phyloP scores from a whole-genome alignment of 2,329 filamentous ascomycete species.

The Orbilia quercus region DNA sequence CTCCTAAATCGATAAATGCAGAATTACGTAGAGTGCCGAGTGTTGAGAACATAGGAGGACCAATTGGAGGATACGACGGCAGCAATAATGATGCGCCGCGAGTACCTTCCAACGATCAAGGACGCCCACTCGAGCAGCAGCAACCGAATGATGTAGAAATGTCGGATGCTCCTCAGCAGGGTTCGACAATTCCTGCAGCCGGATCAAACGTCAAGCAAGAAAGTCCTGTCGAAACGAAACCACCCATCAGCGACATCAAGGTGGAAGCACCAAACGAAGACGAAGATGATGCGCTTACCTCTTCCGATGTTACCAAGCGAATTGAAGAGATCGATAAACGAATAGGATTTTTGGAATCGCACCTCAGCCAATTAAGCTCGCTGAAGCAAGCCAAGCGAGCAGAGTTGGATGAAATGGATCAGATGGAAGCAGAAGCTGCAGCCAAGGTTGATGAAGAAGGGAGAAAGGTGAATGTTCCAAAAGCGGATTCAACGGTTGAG shows the following conservation, averaged over 20 bases:
- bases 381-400: constrained; percentile 44
- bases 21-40: constrained; percentile 36
- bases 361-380: constrained; percentile 18
- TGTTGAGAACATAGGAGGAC: constrained; percentile 21
- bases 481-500: constrained; percentile 10
- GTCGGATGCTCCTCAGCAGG: constrained; percentile 36
- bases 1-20: constrained; percentile 45
- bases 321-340: constrained; percentile 44
- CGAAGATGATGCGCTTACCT: constrained; percentile 44
- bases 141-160: constrained; percentile 34
- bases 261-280: constrained; percentile 41
- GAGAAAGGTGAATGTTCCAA: constrained; percentile 14
- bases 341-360: constrained; percentile 38
- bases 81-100: not conserved
- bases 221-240: constrained; percentile 45
- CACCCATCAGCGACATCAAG: constrained; percentile 10
- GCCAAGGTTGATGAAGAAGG: constrained; percentile 30
- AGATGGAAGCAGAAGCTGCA: constrained; percentile 26
- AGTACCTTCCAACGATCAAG: not conserved
- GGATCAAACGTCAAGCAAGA: constrained; percentile 45
- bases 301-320: constrained; percentile 46
- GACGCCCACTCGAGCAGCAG: constrained; percentile 3
- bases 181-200: not conserved
- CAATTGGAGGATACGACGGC: constrained; percentile 13
- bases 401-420: constrained; percentile 37